A percentile compares a stretch with the other conserved stretches of the same genome.
These are phyloP conservation scores for Acanthochlamys bracteata DNA, from an alignment of 106 monocot genomes.

Conservation along the genomic window DNA sequence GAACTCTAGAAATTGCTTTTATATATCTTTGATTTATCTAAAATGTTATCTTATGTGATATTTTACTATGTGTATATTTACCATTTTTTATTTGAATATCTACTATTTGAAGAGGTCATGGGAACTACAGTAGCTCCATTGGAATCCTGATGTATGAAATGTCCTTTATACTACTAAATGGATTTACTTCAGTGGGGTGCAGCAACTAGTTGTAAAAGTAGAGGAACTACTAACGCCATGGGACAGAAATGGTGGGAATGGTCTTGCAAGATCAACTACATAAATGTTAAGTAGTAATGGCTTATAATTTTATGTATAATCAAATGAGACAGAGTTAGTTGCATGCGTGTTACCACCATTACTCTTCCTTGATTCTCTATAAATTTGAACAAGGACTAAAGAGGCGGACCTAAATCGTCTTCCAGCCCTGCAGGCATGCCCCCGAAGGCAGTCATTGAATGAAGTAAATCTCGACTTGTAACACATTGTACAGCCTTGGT, in stretches of 20 bases:
- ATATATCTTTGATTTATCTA: too few relatives aligned
- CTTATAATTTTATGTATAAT: not conserved
- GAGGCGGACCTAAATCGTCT: slow-evolving; percentile 3
- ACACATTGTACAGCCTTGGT: not conserved
- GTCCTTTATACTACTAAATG: slow-evolving; percentile 34
- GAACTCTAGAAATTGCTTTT: not conserved
- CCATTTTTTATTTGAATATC: too few relatives aligned
- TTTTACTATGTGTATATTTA: too few relatives aligned
- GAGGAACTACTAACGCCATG: slow-evolving; percentile 43
- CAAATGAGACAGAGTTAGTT: not conserved
- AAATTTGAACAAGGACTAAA: slow-evolving; percentile 1
- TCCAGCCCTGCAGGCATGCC: slow-evolving; percentile 69
- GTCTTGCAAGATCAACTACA: slow-evolving; percentile 62
- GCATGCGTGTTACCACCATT: not conserved
- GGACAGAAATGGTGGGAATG: slow-evolving; percentile 74
- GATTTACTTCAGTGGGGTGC: slow-evolving; percentile 42
- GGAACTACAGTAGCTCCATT: slow-evolving; percentile 64
- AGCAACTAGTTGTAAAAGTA: slow-evolving; percentile 26
- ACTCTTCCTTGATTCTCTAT: not conserved
- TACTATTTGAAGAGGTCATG: slow-evolving; percentile 22
- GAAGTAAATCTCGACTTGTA: not conserved
- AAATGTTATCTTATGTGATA: too few relatives aligned
- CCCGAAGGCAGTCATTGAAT: slow-evolving; percentile 43
- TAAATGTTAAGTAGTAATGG: slow-evolving; percentile 31
- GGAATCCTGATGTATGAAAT: slow-evolving; percentile 48